These are phyloP conservation scores for Stachybotrys echinatus DNA, from an alignment of 2,329 filamentous ascomycete genomes.

Conservation along the genomic window DNA sequence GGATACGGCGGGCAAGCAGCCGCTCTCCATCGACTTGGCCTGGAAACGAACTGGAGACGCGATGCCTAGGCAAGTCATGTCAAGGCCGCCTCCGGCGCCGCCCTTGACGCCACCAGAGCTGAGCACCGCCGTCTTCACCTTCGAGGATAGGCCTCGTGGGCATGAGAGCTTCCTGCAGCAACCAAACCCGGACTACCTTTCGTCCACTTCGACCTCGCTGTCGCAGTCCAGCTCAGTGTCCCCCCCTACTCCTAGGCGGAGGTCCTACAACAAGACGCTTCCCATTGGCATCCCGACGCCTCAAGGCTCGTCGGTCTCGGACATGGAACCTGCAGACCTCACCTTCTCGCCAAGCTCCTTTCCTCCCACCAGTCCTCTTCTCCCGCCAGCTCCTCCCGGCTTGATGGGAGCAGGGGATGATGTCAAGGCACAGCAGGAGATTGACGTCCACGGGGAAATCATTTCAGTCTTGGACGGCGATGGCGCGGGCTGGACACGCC, in stretches of 20 bases:
- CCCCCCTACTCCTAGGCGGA: conserved; percentile 29
- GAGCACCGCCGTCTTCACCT: conserved; percentile 34
- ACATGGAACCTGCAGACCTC: conserved; percentile 18
- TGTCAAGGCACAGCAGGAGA: conserved; percentile 21
- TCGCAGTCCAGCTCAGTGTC: conserved; percentile 19
- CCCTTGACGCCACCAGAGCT: conserved; percentile 44
- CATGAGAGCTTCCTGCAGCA: conserved; percentile 38
- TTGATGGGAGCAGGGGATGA: conserved; percentile 11
- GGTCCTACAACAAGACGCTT: conserved; percentile 37
- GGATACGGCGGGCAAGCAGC: conserved; percentile 10
- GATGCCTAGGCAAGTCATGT: conserved; percentile 23
- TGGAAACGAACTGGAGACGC: conserved; percentile 17
- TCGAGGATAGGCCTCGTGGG: conserved; percentile 29
- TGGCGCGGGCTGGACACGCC: conserved; percentile 49
- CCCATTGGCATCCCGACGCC: conserved; percentile 26
- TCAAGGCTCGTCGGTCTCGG: conserved; percentile 13
- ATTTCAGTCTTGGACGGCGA: conserved; percentile 41
- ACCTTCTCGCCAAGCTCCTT: conserved; percentile 43
- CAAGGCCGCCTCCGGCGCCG: conserved; percentile 37
- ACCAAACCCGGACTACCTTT: conserved; percentile 44
- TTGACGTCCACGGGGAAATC: conserved; percentile 45
- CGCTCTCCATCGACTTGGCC: conserved; percentile 16
- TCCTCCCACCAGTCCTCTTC: conserved; percentile 39
- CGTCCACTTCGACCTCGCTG: conserved; percentile 22
- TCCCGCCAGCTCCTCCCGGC: conserved; percentile 41